Percentiles rank a stretch among this genome's conserved stretches.
Evolutionary conservation across 495 filamentous ascomycete species (phyloP).

Genomic region (Acidomyces sp.): DNA sequence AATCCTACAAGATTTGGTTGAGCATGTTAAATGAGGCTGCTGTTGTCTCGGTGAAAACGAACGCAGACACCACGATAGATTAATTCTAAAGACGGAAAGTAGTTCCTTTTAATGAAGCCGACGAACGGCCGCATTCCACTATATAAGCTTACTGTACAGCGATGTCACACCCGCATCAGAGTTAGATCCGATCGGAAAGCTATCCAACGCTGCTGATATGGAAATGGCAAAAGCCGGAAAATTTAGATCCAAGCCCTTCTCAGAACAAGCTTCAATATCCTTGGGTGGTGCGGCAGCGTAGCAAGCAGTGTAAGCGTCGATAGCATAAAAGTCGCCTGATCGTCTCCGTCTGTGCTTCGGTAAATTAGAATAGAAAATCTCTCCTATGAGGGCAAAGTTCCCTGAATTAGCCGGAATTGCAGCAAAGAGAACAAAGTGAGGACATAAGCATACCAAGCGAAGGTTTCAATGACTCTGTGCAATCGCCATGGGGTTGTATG

Average conservation of each 20-base stretch:
- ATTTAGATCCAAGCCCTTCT: slow-evolving; percentile 24
- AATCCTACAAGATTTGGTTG: slow-evolving; percentile 20
- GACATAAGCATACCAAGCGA: too few relatives aligned
- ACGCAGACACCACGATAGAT: slow-evolving; percentile 34
- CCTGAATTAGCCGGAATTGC: too few relatives aligned
- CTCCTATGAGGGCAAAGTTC: too few relatives aligned
- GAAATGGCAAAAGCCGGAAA: slow-evolving; percentile 31
- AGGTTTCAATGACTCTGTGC: slow-evolving; percentile 17
- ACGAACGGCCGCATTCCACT: slow-evolving; percentile 33
- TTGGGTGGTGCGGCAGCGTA: slow-evolving; percentile 22
- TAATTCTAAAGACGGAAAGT: slow-evolving; percentile 30
- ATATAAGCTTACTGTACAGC: slow-evolving; percentile 31
- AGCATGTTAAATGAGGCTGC: slow-evolving; percentile 26
- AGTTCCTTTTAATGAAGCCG: slow-evolving; percentile 31
- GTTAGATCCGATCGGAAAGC: slow-evolving; percentile 27
- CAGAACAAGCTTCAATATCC: slow-evolving; percentile 20
- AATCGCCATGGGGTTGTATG: slow-evolving; percentile 24
- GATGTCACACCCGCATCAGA: slow-evolving; percentile 24
- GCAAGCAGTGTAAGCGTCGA: slow-evolving; percentile 25
- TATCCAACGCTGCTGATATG: slow-evolving; percentile 10
- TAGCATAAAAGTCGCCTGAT: slow-evolving; percentile 26
- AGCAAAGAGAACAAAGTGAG: too few relatives aligned
- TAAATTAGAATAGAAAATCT: slow-evolving; percentile 21
- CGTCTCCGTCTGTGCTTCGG: slow-evolving; percentile 18
- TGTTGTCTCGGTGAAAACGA: slow-evolving; percentile 36